A percentile compares a stretch with the other conserved stretches of the same genome.
Evolutionary conservation across 2,329 filamentous ascomycete species (phyloP).

Genomic region (Chrysosporium keratinophilum): DNA sequence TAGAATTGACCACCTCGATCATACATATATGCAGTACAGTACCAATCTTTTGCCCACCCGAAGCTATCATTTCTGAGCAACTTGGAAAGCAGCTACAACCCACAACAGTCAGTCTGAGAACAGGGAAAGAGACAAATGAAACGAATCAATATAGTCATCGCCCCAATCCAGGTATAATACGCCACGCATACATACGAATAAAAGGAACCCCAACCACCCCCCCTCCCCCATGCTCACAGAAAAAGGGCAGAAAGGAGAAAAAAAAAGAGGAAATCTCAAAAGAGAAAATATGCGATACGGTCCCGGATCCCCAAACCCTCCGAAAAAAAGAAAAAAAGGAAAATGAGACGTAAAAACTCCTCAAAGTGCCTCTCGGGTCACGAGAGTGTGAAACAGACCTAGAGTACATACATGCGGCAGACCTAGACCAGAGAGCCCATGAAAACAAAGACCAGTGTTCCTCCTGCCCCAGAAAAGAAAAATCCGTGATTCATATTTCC

Average conservation of each 20-base stretch:
- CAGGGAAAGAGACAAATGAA: too few species aligned
- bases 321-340: too few species aligned
- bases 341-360: background rate
- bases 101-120: too few species aligned
- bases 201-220: background rate
- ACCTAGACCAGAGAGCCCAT: background rate
- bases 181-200: background rate
- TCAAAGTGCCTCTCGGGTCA: background rate
- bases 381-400: background rate
- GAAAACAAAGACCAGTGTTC: background rate
- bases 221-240: conserved; percentile 1
- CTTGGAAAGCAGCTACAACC: too few species aligned
- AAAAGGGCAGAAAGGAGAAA: background rate
- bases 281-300: background rate
- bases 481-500: background rate
- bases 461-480: background rate
- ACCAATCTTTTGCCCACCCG: too few species aligned
- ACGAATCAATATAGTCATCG: background rate
- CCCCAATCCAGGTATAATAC: background rate
- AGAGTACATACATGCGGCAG: background rate
- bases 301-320: background rate
- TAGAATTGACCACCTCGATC: too few species aligned
- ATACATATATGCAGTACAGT: too few species aligned
- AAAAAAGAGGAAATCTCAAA: background rate
- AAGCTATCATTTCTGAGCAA: too few species aligned